Evolutionary conservation across 768 basidiomycete genomes (phyloP), one percentile per base, ranked within the genome.

Genomic region (Crassisporium funariophilum): DNA sequence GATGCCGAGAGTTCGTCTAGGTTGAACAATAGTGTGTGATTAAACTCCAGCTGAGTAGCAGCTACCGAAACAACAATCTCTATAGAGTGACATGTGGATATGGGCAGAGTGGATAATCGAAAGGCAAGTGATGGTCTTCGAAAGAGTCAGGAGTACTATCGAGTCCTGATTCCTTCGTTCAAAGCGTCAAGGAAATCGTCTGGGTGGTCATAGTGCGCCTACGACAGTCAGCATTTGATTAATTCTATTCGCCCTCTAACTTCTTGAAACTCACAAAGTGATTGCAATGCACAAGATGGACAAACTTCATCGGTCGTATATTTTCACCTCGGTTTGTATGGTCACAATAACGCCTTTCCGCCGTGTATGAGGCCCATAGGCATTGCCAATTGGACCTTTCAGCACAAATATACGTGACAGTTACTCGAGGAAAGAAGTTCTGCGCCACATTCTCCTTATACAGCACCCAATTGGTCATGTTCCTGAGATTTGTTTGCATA

Each of bases 191-290:
- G 15, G 22, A 41, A 41, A 27, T 41, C 22, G 16, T 41, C 21
- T 9, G 40, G 40, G 40, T 41, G 27, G 21, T 41, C 22, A 24
- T 41, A 41, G 12, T 25, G 40, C 21, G 40, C 22, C 40, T 41
- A 23, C 19, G 17, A 47, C 9, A 38, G 13, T 39, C 10, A 27
- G 36, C 20, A 29, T 7, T 11, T 29, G 16, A 27, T 34, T 22
- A 12, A 33, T 12, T 15, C 7, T 7, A n/a, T 21, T 10, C n/a
- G 29, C 5, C 29, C 5, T 11, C n/a, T 31, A 10, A 2, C 10
- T 11, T 11, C 29, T 10, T n/a, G 29, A n/a, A 31, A 31, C 29
- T 31, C 29, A 73, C 71, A 43, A 72, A 68, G 45, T 73, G 70
- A 50, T 73, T 71, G 4, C 54, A 63, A 5, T 54, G 52, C 15